phyloP scores from a whole-genome alignment of 148 eudicot species.

The Talinum fruticosum region DNA sequence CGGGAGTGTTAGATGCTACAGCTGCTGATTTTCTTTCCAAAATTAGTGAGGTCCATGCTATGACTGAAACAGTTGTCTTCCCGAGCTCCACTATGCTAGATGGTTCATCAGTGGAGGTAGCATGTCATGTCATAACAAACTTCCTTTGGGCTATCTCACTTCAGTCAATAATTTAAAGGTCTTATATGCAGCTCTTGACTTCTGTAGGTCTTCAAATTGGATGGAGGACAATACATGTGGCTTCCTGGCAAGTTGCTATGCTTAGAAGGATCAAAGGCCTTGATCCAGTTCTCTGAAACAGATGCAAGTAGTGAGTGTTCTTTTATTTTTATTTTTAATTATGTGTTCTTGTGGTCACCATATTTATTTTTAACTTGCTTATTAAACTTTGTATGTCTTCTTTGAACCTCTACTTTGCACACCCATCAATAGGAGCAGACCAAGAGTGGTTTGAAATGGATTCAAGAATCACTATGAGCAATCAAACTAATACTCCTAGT shows the following conservation, averaged over 20 bases:
- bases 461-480: slow-evolving; percentile 4
- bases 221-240: slow-evolving; percentile 27
- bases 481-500: not conserved
- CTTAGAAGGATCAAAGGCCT: slow-evolving; percentile 32
- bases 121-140: slow-evolving; percentile 1
- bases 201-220: slow-evolving; percentile 29
- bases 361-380: not conserved
- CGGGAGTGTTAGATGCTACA: slow-evolving; percentile 18
- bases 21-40: slow-evolving; percentile 20
- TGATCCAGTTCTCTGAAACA: slow-evolving; percentile 24
- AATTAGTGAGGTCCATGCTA: slow-evolving; percentile 10
- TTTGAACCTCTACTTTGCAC: no score
- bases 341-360: not conserved
- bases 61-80: slow-evolving; percentile 19
- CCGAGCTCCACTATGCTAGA: slow-evolving; percentile 28
- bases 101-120: slow-evolving; percentile 48
- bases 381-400: not conserved
- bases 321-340: not conserved
- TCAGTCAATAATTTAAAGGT: slow-evolving; percentile 6
- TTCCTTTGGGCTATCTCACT: slow-evolving; percentile 4
- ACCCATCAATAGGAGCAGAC: slow-evolving; percentile 20
- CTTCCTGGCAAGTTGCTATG: slow-evolving; percentile 27
- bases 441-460: slow-evolving; percentile 31
- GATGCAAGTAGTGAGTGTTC: slow-evolving; percentile 20
- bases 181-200: slow-evolving; percentile 22